Percentiles rank a stretch among this genome's conserved stretches.
These are phyloP conservation scores for Daldinia concentrica DNA, from an alignment of 495 filamentous ascomycete genomes.

Conservation along the genomic window DNA sequence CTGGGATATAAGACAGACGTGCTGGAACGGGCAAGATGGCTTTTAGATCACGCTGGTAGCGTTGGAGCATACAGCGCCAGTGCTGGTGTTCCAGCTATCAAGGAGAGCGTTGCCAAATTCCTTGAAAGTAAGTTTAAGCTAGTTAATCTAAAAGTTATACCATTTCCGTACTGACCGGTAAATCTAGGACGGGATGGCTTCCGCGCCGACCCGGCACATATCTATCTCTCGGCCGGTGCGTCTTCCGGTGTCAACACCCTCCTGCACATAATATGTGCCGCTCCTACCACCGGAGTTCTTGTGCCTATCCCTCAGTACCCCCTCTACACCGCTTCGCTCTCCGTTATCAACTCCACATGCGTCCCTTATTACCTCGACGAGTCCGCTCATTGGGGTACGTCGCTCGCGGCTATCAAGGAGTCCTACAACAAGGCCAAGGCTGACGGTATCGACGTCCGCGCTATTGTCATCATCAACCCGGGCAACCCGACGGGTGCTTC, in stretches of 20 bases:
- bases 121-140: constrained; percentile 71
- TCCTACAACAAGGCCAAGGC: constrained; percentile 75
- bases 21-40: constrained; percentile 78
- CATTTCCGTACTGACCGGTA: constrained; percentile 10
- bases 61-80: constrained; percentile 97
- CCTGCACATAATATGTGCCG: constrained; percentile 85
- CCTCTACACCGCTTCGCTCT: constrained; percentile 92
- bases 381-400: constrained; percentile 83
- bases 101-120: constrained; percentile 89
- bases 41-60: constrained; percentile 84
- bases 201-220: constrained; percentile 75
- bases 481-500: constrained; percentile 96
- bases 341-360: constrained; percentile 83
- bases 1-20: constrained; percentile 90
- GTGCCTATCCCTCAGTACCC: constrained; percentile 98
- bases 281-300: constrained; percentile 81
- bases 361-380: constrained; percentile 96
- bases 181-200: constrained; percentile 81
- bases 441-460: constrained; percentile 84
- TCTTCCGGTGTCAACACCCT: constrained; percentile 95
- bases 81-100: constrained; percentile 83
- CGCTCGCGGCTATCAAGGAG: constrained; percentile 75
- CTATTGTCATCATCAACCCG: constrained; percentile 96
- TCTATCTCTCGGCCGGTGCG: constrained; percentile 90
- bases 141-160: background rate